phyloP scores from a whole-genome alignment of 129 eudicot genomes.

The Chrysanthemum lavandulifolium region DNA sequence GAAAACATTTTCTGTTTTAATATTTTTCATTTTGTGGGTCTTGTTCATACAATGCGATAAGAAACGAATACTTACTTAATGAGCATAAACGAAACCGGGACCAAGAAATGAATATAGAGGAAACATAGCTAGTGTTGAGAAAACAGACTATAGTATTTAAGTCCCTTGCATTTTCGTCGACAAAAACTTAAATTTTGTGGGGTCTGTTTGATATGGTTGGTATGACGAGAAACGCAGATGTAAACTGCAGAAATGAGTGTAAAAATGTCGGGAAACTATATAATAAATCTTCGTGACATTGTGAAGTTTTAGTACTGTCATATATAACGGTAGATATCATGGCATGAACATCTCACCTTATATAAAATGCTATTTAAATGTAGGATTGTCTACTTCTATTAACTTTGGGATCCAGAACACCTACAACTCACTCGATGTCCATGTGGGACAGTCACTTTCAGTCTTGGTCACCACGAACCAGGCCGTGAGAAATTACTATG shows the following conservation, averaged over 20 bases:
- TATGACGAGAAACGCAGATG: neutral
- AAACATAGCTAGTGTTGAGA: neutral
- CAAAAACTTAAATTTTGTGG: neutral
- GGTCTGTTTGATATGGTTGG: neutral
- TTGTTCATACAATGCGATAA: neutral
- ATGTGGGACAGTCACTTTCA: constrained; percentile 84
- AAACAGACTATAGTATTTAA: neutral
- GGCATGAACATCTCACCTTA: too few relatives aligned
- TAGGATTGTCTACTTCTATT: constrained; percentile 75
- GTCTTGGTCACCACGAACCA: constrained; percentile 90
- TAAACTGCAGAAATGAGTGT: too few relatives aligned
- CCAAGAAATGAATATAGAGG: constrained; percentile 1
- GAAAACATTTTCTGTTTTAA: neutral
- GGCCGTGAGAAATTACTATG: constrained; percentile 69
- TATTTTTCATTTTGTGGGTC: neutral
- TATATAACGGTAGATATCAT: neutral
- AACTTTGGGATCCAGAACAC: constrained; percentile 89
- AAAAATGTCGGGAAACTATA: neutral
- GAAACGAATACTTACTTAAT: neutral
- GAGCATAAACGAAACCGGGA: neutral
- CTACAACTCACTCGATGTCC: constrained; percentile 77
- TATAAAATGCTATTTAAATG: too few relatives aligned
- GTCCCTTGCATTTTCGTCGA: neutral
- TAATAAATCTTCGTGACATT: neutral
- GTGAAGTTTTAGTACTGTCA: neutral